Evolutionary conservation across 441 rosid species (phyloP), one percentile per base, ranked within the genome.

Genomic region (Geranium incanum): DNA sequence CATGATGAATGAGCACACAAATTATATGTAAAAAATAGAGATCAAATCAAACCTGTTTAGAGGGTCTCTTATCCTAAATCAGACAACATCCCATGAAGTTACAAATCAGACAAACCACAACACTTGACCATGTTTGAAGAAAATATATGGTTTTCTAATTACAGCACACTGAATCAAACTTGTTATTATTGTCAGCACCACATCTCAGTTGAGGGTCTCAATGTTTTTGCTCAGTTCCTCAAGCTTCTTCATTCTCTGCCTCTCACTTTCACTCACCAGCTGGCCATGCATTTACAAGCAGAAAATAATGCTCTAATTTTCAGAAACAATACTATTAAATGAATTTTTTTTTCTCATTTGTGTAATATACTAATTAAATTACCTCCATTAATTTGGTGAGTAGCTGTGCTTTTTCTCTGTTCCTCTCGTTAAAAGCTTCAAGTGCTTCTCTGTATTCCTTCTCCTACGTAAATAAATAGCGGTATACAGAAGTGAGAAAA

Each of bases 241-340:
- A 67, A 94, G 93, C 80, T 92, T 95, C 86, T 82, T 84, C 94
- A 89, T 84, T 78, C 99, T 83, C 67, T 81, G 39, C 65, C 71
- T 89, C 84, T 92, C 99, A 67, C 99, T 95, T 80, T 95, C 96
- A 19, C 81, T 71, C 69, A 84, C 93, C 84, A 95, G 76, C 99
- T 92, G 81, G 52, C 71, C 70, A 75, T 65, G 28, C 72, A 74
- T 57, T 37, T 16, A 55, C 8, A 3, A 7, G 28, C 16, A 19
- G 36, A 18, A 39, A 67, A 36, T 48, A 16, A 59, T 71, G 15
- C 36, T 4, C 28, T 19, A 50, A 57, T 57, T 57, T 60, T 60
- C 36, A 60, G 11, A 60, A 60, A 60, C 3, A 60, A 60, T 1
- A 8, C 15, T 57, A 19, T 19, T 19, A 48, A 3, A 13, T 19